These are phyloP conservation scores for Cladosporium colombiae DNA, from an alignment of 2,329 filamentous ascomycete genomes.

Conservation along the genomic window DNA sequence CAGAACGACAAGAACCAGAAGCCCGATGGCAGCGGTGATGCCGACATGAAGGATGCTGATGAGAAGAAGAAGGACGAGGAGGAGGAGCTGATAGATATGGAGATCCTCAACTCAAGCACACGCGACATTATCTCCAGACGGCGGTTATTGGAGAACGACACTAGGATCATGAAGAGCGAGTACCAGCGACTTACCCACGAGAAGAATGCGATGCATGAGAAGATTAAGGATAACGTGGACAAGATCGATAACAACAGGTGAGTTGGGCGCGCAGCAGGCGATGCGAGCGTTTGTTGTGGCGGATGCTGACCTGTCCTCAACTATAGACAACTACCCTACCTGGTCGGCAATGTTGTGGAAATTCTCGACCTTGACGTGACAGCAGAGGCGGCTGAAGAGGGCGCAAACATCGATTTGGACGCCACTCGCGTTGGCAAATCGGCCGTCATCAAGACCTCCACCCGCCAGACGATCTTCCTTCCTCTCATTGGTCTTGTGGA, in stretches of 20 bases:
- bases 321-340: constrained; percentile 78
- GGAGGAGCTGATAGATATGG: constrained; percentile 84
- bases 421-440: constrained; percentile 96
- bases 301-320: not conserved
- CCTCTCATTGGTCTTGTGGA: constrained; percentile 96
- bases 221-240: constrained; percentile 98
- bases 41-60: constrained; percentile 84
- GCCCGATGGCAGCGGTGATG: constrained; percentile 61
- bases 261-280: constrained; percentile 31
- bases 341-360: constrained; percentile 97
- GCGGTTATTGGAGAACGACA: constrained; percentile 93
- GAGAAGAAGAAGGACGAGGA: constrained; percentile 63
- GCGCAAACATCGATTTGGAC: constrained; percentile 97
- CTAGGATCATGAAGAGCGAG: constrained; percentile 98
- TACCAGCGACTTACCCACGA: constrained; percentile 91
- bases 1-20: constrained; percentile 60
- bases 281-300: constrained; percentile 48
- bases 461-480: constrained; percentile 96
- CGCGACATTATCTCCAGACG: constrained; percentile 90
- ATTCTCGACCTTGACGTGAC: constrained; percentile 95
- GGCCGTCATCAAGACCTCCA: constrained; percentile 98
- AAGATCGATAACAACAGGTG: constrained; percentile 99
- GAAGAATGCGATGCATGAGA: constrained; percentile 93
- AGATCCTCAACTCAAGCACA: constrained; percentile 90
- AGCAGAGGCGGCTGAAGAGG: constrained; percentile 93